A percentile compares a stretch with the other conserved stretches of the same genome.
These are phyloP conservation scores for Drosera capensis DNA, from an alignment of 148 eudicot genomes.

Conservation along the genomic window DNA sequence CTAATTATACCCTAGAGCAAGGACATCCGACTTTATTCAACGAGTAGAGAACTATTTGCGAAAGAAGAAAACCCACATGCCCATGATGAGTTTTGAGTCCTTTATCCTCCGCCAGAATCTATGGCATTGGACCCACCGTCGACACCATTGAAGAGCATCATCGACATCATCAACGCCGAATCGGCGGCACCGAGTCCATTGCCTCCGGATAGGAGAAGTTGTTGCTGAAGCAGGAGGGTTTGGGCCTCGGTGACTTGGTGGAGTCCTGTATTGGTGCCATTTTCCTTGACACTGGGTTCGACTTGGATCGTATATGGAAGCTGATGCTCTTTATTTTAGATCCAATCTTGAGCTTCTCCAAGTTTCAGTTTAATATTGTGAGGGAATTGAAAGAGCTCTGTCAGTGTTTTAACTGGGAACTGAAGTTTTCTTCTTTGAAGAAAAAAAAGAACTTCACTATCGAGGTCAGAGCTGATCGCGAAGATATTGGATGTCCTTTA, in stretches of 20 bases:
- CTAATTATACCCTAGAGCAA: no score
- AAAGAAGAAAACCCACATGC: slow-evolving; percentile 53
- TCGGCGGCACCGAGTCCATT: no score
- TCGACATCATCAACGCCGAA: no score
- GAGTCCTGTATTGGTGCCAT: slow-evolving; percentile 87
- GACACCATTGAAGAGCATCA: no score
- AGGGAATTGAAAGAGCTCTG: slow-evolving; percentile 74
- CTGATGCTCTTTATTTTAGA: slow-evolving; percentile 56
- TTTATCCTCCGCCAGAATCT: slow-evolving; percentile 96
- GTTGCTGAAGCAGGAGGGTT: no score
- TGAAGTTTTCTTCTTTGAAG: slow-evolving; percentile 23
- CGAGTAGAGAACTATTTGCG: no score
- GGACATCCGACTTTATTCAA: no score
- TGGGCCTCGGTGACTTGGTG: slow-evolving; percentile 93
- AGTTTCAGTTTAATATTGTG: slow-evolving; percentile 44
- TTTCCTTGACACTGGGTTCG: slow-evolving; percentile 75
- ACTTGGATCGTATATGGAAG: slow-evolving; percentile 60
- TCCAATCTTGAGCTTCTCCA: slow-evolving; percentile 46
- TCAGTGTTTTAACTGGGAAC: slow-evolving; percentile 37
- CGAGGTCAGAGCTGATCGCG: slow-evolving; percentile 34
- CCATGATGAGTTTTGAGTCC: slow-evolving; percentile 99
- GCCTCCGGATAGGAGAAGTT: no score
- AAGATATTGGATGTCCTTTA: slow-evolving; percentile 10
- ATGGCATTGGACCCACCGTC: no score
- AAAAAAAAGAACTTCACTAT: slow-evolving; percentile 26